phyloP scores from a whole-genome alignment of 441 rosid species.

The Adansonia grandidieri region DNA sequence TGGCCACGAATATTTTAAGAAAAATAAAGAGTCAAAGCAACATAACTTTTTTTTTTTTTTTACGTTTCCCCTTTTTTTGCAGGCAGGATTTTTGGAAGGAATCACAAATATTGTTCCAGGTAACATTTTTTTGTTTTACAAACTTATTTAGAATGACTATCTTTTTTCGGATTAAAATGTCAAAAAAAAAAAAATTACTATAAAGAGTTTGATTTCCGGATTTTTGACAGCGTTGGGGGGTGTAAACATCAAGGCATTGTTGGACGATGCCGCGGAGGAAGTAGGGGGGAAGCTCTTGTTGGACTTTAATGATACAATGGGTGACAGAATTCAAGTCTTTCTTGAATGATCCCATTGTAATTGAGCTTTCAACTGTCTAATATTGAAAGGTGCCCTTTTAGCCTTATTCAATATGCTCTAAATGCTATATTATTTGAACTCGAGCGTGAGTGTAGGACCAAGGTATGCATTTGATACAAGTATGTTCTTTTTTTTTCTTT shows the following conservation, averaged over 20 bases:
- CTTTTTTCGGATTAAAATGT: background rate
- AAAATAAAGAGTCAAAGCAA: too few species aligned
- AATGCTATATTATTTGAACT: background rate
- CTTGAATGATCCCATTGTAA: constrained; percentile 48
- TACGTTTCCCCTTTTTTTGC: constrained; percentile 4
- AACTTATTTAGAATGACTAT: background rate
- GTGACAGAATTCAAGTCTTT: constrained; percentile 92
- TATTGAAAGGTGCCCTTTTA: background rate
- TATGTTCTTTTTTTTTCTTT: too few species aligned
- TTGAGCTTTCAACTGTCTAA: constrained; percentile 5
- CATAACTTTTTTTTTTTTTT: background rate
- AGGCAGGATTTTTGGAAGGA: constrained; percentile 94
- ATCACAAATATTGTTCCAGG: constrained; percentile 91
- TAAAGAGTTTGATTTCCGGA: background rate
- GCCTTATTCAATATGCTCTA: background rate
- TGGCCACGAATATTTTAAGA: too few species aligned
- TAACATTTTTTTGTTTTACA: constrained; percentile 24
- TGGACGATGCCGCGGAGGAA: constrained; percentile 79
- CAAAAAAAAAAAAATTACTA: background rate
- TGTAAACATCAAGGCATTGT: constrained; percentile 75
- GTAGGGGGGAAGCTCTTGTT: constrained; percentile 77
- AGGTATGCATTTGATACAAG: too few species aligned
- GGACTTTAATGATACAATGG: constrained; percentile 76
- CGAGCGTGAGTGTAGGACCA: too few species aligned
- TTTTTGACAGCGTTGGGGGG: constrained; percentile 70